These are phyloP conservation scores for Solanum arcanum DNA, from an alignment of 257 asterid genomes.

Conservation along the genomic window DNA sequence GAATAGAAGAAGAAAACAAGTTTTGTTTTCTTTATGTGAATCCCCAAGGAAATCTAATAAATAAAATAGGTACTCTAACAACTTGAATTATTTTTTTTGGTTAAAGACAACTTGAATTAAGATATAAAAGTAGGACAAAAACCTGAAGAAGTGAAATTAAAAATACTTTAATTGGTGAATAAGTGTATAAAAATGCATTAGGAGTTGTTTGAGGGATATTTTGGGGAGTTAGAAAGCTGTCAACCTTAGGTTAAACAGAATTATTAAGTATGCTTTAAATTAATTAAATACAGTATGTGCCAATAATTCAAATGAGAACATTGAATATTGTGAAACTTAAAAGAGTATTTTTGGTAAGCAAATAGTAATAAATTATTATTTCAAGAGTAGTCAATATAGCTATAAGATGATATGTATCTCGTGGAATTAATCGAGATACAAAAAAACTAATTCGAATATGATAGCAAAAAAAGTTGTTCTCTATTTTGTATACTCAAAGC, in stretches of 20 bases:
- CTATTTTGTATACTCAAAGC: neutral
- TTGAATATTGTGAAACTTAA: neutral
- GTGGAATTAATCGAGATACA: neutral
- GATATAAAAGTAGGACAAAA: neutral
- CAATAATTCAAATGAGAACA: neutral
- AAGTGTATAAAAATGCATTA: neutral
- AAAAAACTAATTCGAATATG: fast-evolving
- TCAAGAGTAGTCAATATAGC: no score
- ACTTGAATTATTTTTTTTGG: no score
- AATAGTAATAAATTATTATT: no score
- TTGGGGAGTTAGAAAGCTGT: neutral
- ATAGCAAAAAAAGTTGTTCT: neutral
- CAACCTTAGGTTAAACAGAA: neutral
- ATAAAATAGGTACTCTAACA: neutral
- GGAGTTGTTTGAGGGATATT: neutral
- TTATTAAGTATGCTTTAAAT: neutral
- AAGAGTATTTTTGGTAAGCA: no score
- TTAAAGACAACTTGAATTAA: neutral
- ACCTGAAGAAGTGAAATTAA: neutral
- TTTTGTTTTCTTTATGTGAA: neutral
- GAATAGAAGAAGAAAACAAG: neutral
- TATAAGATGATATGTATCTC: neutral
- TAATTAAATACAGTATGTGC: neutral
- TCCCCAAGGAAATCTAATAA: neutral
- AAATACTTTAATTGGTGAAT: neutral